Evolutionary conservation across 164 flowering plant species (phyloP).

Genomic region (Chimonanthus salicifolius): DNA sequence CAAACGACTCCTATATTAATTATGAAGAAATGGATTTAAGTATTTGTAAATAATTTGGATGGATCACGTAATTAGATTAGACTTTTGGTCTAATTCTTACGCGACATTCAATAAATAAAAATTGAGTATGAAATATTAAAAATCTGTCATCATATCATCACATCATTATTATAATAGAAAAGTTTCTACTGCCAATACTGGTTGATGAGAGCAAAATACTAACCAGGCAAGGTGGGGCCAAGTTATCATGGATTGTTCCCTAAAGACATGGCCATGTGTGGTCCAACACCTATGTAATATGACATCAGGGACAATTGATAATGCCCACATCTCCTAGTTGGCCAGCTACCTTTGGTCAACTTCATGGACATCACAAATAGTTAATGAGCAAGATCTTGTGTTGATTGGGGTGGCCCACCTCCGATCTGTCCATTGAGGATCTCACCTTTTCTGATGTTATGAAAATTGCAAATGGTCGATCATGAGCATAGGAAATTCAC

Average conservation of each 20-base stretch:
- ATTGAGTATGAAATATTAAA: too few relatives aligned
- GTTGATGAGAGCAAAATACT: neutral
- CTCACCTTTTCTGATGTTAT: neutral
- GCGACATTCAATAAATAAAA: too few relatives aligned
- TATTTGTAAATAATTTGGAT: too few relatives aligned
- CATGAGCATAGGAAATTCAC: neutral
- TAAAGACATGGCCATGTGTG: neutral
- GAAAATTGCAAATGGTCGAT: neutral
- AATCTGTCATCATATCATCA: too few relatives aligned
- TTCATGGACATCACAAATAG: neutral
- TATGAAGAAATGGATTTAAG: too few relatives aligned
- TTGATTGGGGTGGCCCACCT: constrained; percentile 1
- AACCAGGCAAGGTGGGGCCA: neutral
- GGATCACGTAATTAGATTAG: too few relatives aligned
- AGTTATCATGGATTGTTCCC: neutral
- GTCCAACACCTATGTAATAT: neutral
- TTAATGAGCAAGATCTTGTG: neutral
- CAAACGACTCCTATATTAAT: too few relatives aligned
- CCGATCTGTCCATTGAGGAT: neutral
- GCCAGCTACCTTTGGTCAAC: neutral
- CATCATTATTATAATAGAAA: too few relatives aligned
- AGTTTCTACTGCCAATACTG: too few relatives aligned
- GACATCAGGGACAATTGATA: neutral
- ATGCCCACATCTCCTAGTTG: neutral
- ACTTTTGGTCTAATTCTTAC: fast-evolving